Conservation (phyloP, 73 alveolate species). For the Paraurostyla sp. region DNA sequence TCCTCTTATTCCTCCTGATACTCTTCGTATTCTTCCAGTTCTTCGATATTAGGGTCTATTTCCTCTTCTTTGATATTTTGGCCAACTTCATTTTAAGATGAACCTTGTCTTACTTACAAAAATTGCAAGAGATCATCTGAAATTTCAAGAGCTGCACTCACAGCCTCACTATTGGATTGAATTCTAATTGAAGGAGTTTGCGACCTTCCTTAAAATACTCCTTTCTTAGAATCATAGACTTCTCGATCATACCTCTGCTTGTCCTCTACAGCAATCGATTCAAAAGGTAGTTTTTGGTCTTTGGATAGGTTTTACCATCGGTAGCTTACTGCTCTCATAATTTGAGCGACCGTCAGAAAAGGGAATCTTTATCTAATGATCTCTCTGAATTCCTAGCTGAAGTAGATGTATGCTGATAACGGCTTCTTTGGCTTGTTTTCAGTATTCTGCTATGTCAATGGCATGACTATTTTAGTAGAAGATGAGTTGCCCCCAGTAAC, state of each 20-base stretch:
- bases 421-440: slow-evolving; percentile 75
- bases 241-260: slow-evolving; percentile 60
- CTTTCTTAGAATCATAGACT: slow-evolving; percentile 10
- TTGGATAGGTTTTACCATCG: slow-evolving; percentile 48
- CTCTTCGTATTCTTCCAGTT: not conserved
- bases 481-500: not conserved
- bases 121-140: not conserved
- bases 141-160: slow-evolving; percentile 22
- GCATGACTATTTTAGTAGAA: not conserved
- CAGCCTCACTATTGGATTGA: slow-evolving; percentile 19
- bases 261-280: slow-evolving; percentile 45
- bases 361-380: slow-evolving; percentile 61
- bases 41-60: not conserved
- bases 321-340: slow-evolving; percentile 57
- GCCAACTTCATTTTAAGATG: not conserved
- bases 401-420: slow-evolving; percentile 77
- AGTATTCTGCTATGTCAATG: not conserved
- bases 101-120: not conserved
- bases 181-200: slow-evolving; percentile 27
- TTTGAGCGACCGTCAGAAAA: slow-evolving; percentile 32
- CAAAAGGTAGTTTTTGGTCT: slow-evolving; percentile 58
- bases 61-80: slow-evolving; percentile 16
- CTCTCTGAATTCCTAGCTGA: slow-evolving; percentile 69
- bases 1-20: too few relatives aligned
- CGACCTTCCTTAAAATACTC: slow-evolving; percentile 46